Conservation (phyloP, 2,329 filamentous ascomycete species). For the Chaetomium olivaceum region DNA sequence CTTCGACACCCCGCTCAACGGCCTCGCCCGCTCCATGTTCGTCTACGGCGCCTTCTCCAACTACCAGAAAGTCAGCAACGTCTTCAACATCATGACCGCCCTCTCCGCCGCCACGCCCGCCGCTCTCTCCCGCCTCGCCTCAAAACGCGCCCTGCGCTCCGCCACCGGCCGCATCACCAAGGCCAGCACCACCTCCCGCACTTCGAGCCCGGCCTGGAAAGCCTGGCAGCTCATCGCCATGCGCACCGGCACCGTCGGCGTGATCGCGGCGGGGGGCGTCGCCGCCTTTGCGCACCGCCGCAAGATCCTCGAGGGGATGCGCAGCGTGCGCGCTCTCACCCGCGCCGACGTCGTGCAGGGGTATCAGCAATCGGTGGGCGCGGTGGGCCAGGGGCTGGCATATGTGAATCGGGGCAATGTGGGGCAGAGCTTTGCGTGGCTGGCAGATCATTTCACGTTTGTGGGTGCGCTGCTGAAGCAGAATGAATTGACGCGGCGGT, state of each 20-base stretch:
- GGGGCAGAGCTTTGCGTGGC: constrained; percentile 72
- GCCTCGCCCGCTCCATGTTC: constrained; percentile 60
- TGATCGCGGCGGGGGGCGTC: constrained; percentile 77
- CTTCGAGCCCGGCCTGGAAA: constrained; percentile 50
- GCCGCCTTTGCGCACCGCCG: constrained; percentile 78
- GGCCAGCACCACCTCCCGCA: constrained; percentile 17
- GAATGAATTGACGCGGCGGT: constrained; percentile 67
- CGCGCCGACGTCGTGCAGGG: constrained; percentile 50
- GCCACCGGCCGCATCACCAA: constrained; percentile 28
- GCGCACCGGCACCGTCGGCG: constrained; percentile 77
- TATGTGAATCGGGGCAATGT: constrained; percentile 61
- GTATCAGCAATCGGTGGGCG: constrained; percentile 51
- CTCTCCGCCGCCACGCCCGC: constrained; percentile 53
- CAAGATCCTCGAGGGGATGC: constrained; percentile 57
- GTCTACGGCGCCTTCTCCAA: constrained; percentile 62
- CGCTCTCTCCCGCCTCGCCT: constrained; percentile 43
- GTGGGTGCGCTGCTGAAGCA: constrained; percentile 76
- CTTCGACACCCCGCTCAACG: constrained; percentile 84
- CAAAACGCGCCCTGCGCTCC: constrained; percentile 36
- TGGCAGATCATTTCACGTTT: constrained; percentile 81
- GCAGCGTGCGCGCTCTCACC: constrained; percentile 50
- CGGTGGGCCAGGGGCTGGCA: constrained; percentile 54
- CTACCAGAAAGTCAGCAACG: constrained; percentile 57
- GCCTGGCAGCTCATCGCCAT: constrained; percentile 68
- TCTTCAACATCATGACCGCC: constrained; percentile 60